Base-by-base conservation (phyloP, 768 basidiomycete species). In the Boletus reticulatus region DNA sequence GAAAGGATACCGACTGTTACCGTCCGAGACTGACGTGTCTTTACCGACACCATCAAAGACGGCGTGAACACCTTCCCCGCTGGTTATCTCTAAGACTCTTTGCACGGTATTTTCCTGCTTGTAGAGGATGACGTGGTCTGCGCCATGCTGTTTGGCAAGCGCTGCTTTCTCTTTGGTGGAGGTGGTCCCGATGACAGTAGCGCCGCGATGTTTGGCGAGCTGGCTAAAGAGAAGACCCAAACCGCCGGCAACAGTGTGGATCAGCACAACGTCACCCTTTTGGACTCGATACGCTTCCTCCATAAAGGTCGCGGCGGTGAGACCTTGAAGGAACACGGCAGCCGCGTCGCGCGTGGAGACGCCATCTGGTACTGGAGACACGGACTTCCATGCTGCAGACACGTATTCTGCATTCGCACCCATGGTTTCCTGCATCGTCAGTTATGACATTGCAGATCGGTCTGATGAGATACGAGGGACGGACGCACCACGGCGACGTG, bases 31-130 rank as follows among this genome's bases (percentile, higher is more conserved):
- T 55, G 73, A 95, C 82, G 94, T 98, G 69, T 93, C 90, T 76
- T 91, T 95, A 2, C 96, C 96, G n/a, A 99, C 93, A 29, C 96
- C 96, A 64, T 99, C 96, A 64, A 88, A 96, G 22, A 93, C 82
- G 16, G 84, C 95, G 58, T 96, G 82, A 6, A 94, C 90, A 16
- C 92, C 91, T 61, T 85, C 78, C 8, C 89, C 90, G 41, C 83
- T 83, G 0, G 92, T 93, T 51, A 93, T 72, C 62, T 89, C 84
- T 51, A 87, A 68, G 16, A 91, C 89, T 43, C 85, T 80, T 60
- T 87, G 67, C 12, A 91, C 87, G 0, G 87, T 87, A 56, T 92
- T 80, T 64, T 92, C 89, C 44, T 80, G 75, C 12, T 81, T 82
- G 71, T 93, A 94, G 39, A 94, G 69, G 57, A 98, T 86, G 47